Base-by-base conservation (phyloP, 2,329 filamentous ascomycete species). In the Blastomyces silverae region DNA sequence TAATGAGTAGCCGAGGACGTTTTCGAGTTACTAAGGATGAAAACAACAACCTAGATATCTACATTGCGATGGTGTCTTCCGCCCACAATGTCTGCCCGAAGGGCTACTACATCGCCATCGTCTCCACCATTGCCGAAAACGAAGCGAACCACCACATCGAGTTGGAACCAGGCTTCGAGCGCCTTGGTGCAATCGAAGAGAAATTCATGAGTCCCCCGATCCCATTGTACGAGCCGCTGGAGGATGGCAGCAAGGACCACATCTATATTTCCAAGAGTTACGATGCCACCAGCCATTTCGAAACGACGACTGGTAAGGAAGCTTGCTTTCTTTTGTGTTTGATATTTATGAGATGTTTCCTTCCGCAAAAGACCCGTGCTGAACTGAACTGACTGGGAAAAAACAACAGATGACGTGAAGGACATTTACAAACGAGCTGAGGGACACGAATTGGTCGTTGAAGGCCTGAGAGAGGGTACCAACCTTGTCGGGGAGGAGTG, bases 211-310 rank as follows among this genome's bases (percentile, higher is more conserved):
- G 91, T 34, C 81, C 91, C 39, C 91, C 94, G 22, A 96, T 97
- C 70, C 92, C 94, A 63, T 84, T 99, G 67, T 97, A 97, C 78
- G 92, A 96, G 80, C 95, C 94, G 28, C 77, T 93, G 60, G 89
- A 91, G 73, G 85, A 88, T 73, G 94, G 94, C 68, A 83, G 81
- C 71, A 89, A 87, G 71, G 92, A 97, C 82, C 92, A 92, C 79
- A 89, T 99, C 78, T 99, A 92, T 82, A 92, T 99, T 76, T 96
- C 92, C 73, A 97, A 95, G 87, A 96, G 91, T 82, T 99, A 99
- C 80, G 95, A 99, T 74, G 91, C 95, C 63, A 95, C 90, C 69
- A 96, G 90, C 77, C 94, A 99, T 83, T 99, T 99, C 74, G 94
- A 99, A 85, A 97, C 91, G 46, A 88, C 86, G 39, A 89, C 87